Evolutionary conservation across 2,329 filamentous ascomycete genomes (phyloP), one percentile per base, ranked within the genome.

Genomic region (Cladosporium sp.): DNA sequence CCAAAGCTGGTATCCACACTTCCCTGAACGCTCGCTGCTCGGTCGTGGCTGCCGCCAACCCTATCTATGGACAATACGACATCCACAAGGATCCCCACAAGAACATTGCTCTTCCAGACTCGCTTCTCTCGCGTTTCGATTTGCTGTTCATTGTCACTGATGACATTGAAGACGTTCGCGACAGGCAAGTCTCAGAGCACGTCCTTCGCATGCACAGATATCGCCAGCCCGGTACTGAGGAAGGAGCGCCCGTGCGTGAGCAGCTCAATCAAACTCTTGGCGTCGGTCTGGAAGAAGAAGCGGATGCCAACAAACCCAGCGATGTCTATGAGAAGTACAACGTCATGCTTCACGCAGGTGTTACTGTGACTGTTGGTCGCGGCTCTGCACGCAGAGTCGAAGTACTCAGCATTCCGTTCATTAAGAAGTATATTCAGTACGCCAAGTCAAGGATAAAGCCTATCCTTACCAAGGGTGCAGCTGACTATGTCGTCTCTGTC

Each of bases 391-490:
- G 91, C 78, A 90, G 90, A 70, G 87, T 91, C 5, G 93, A 97
- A 77, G 92, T 99, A 15, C 83, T 99, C 64, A 96, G 92, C 80
- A 97, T 99, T 68, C 92, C 93, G 0, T 99, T 99, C 80, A 93
- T 99, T 84, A 99, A 99, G 83, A 99, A 99, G 81, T 99, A 97
- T 79, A 96, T 99, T 55, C 95, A 99, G 77, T 99, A 99, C 78
- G 93, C 95, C 70, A 99, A 99, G 82, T 91, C 87, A 41, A 85
- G 95, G 75, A 86, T 97, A 74, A 96, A 93, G 85, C 95, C 95
- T 0, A 83, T 96, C 49, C 83, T 99, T 68, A 97, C 93, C 0
- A 92, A 95, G 75, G 92, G 92, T 54, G 94, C 95, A 6, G 92
- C 93, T 12, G 92, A 97, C 72, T 92, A 96, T 69, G 96, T 99